Base-by-base conservation (phyloP, 345 rosid genomes). In the Rhizophora mangle region DNA sequence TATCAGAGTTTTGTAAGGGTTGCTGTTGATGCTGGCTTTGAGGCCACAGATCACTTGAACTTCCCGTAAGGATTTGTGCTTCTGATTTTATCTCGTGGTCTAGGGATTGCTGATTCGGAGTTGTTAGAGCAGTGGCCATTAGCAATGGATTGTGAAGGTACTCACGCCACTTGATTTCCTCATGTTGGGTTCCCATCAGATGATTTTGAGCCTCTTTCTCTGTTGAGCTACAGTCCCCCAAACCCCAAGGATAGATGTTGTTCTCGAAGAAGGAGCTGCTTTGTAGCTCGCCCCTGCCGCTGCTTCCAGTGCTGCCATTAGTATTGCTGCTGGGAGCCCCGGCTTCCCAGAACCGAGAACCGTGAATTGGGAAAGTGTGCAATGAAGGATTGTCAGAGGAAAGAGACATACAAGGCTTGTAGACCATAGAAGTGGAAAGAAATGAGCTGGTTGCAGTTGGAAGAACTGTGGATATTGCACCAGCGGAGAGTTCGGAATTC, bases 41-140 rank as follows among this genome's bases (percentile, higher is more conserved):
- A 72, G 82, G 74, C 90, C 92, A 89, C 73, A 64, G 34, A 60
- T 73, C 75, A 69, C 69, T 84, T 34, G 93, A 72, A 73, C 61
- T 71, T 16, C 79, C 84, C 0, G 82, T 65, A 30, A 86, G 69
- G 82, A 80, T 75, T 68, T 76, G 82, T 62, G 90, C 51, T 82
- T 93, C 98, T 3, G 97, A 80, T 82, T 88, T 93, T 47, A 89
- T 83, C 54, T 84, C 92, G 65, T 76, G 86, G 80, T 77, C 83
- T 8, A 84, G 79, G 5, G 88, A 80, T 34, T 83, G 86, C 46
- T 82, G 85, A 63, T 82, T 80, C 69, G 85, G 95, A 67, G 83
- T 86, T 61, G 83, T 91, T 51, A 89, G 74, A 68, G 87, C 81
- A 31, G 86, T 78, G 20, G 85, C 76, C 85, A 88, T 72, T 74